These are phyloP conservation scores for Linum trigynum DNA, from an alignment of 345 rosid genomes.

Conservation along the genomic window DNA sequence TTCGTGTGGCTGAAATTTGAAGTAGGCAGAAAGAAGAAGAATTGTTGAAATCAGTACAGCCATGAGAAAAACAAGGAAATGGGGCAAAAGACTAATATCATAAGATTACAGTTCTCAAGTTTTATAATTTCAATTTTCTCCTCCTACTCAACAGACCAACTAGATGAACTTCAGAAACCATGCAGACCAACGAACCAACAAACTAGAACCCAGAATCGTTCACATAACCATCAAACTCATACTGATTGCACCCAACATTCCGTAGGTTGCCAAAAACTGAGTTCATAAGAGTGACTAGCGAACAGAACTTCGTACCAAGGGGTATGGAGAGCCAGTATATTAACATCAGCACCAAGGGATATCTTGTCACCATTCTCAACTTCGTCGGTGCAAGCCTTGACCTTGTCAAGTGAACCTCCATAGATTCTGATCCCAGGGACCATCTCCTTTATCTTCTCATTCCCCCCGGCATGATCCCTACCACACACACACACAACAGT, in stretches of 20 bases:
- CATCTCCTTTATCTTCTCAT: conserved; percentile 62
- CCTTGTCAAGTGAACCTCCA: conserved; percentile 83
- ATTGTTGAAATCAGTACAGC: neutral
- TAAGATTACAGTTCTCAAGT: no score
- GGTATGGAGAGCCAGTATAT: conserved; percentile 70
- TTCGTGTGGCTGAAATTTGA: conserved; percentile 58
- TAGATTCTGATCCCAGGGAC: conserved; percentile 71
- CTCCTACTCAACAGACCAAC: no score
- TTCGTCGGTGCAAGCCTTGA: conserved; percentile 59
- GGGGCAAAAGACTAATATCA: neutral
- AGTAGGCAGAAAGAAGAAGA: neutral
- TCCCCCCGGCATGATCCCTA: conserved; percentile 97
- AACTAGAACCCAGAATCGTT: neutral
- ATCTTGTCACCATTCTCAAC: conserved; percentile 68
- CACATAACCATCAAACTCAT: neutral
- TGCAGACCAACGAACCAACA: no score
- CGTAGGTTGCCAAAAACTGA: neutral
- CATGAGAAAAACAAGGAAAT: neutral
- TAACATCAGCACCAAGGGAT: conserved; percentile 40
- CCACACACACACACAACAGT: neutral
- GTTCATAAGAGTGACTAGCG: neutral
- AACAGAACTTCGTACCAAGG: conserved; percentile 49
- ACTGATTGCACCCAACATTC: neutral
- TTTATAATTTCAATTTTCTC: no score
- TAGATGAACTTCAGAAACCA: no score